phyloP scores from a whole-genome alignment of 2,329 filamentous ascomycete genomes.

The Periconia sp. region DNA sequence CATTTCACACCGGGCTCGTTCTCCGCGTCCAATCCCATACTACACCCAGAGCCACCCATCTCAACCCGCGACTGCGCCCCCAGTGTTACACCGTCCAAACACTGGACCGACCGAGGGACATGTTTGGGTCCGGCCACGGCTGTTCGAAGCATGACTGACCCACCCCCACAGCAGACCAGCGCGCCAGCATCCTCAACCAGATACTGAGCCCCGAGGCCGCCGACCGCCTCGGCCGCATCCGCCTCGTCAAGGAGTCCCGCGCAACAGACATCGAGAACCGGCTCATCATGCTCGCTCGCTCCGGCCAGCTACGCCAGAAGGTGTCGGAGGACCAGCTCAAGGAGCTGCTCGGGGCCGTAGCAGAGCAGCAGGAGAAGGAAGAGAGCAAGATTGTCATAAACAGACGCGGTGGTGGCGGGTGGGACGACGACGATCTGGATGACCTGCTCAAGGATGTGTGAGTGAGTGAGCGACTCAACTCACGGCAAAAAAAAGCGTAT shows the following conservation, averaged over 20 bases:
- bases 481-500: background rate
- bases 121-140: background rate
- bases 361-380: constrained; percentile 72
- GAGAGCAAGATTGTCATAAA: constrained; percentile 79
- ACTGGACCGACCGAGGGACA: too few relatives aligned
- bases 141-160: constrained; percentile 20
- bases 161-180: constrained; percentile 67
- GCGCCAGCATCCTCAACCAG: constrained; percentile 80
- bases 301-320: constrained; percentile 83
- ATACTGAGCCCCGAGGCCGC: constrained; percentile 94
- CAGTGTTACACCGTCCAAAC: constrained; percentile 32
- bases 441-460: constrained; percentile 47
- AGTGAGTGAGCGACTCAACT: too few relatives aligned
- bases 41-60: too few relatives aligned
- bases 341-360: constrained; percentile 83
- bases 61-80: too few relatives aligned
- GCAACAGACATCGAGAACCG: constrained; percentile 91
- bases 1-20: too few relatives aligned
- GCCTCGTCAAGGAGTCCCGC: constrained; percentile 91
- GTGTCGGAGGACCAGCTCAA: constrained; percentile 94
- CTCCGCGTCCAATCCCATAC: too few relatives aligned
- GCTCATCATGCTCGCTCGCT: constrained; percentile 87
- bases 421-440: constrained; percentile 81
- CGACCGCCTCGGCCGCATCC: constrained; percentile 91
- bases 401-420: constrained; percentile 76